Base-by-base conservation (phyloP, 805 yeast species). In the Dipodascopsis uninucleata region DNA sequence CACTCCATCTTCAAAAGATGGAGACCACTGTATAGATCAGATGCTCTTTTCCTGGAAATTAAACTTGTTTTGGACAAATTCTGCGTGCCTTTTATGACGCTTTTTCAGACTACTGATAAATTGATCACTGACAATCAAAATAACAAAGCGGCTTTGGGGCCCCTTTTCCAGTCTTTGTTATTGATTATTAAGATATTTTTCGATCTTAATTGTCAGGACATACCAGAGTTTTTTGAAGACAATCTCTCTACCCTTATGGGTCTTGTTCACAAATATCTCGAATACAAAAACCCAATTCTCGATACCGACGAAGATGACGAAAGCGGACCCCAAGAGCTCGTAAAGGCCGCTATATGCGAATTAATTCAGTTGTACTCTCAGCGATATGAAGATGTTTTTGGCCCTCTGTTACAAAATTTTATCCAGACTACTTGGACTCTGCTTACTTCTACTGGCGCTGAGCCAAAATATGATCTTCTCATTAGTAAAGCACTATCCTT, bases 171-270 rank as follows among this genome's bases (percentile, higher is more conserved):
- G 25, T 85, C 83, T 45, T 65, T 89, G 56, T 68, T 82, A 39
- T 66, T 88, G 18, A 71, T 89, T 42, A 66, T 83, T 28, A 90
- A 93, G 62, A 77, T 94, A 28, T 94, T 85, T 66, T 87, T 80
- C 62, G 99, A 93, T 63, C 77, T 93, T 59, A 93, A 93, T 64
- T 90, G 97, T 66, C 98, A 94, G 68, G 99, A 93, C 66, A 82
- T 93, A 42, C 98, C 99, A 1, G 98, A 89, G 66, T 93, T 90
- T 61, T 93, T 93, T 62, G 99, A 94, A 67, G 97, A 93, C 66
- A 77, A 93, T 62, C 68, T 93, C 64, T 69, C 73, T 31, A 69
- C 67, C 14, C 88, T 94, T 42, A 85, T 94, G 93, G 71, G 72
- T 4, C 76, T 89, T 23, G 71, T 89, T 56, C 94, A 87, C 62